Percentiles rank a stretch among this genome's conserved stretches.
These are phyloP conservation scores for Pneumocystis murina DNA, from an alignment of 1,139 yeast genomes.

Conservation along the genomic window DNA sequence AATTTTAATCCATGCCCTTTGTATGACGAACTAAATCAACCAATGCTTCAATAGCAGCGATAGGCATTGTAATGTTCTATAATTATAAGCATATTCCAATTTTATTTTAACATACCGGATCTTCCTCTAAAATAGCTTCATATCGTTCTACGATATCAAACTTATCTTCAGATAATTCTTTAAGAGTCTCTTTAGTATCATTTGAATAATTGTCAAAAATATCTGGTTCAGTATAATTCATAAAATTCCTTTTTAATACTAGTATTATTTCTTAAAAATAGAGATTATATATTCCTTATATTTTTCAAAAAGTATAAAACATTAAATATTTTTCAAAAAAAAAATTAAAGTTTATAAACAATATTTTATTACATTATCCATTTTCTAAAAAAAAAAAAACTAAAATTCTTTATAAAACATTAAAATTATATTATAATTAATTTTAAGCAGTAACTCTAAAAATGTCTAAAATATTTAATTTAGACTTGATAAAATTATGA, in stretches of 20 bases:
- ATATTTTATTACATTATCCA: no score
- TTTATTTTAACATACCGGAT: conserved; percentile 5
- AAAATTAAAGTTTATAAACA: no score
- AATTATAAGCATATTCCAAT: neutral
- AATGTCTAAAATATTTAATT: no score
- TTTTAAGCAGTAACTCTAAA: no score
- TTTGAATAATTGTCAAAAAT: neutral
- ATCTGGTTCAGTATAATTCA: neutral
- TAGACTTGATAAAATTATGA: no score
- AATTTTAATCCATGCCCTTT: conserved; percentile 33
- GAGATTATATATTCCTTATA: no score
- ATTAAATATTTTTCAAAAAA: neutral
- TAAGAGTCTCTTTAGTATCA: neutral
- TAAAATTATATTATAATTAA: no score
- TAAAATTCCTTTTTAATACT: neutral
- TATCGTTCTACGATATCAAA: conserved; percentile 12
- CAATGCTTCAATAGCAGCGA: conserved; percentile 91
- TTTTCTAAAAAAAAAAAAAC: no score
- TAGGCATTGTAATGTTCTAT: conserved; percentile 89
- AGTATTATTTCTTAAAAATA: neutral
- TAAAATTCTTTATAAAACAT: no score
- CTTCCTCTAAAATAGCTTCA: conserved; percentile 7
- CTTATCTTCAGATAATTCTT: neutral
- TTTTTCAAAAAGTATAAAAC: neutral
- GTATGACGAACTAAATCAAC: conserved; percentile 68